A percentile compares a stretch with the other conserved stretches of the same genome.
Conservation (phyloP, 148 eudicot genomes). For the Dysphania ambrosioides region DNA sequence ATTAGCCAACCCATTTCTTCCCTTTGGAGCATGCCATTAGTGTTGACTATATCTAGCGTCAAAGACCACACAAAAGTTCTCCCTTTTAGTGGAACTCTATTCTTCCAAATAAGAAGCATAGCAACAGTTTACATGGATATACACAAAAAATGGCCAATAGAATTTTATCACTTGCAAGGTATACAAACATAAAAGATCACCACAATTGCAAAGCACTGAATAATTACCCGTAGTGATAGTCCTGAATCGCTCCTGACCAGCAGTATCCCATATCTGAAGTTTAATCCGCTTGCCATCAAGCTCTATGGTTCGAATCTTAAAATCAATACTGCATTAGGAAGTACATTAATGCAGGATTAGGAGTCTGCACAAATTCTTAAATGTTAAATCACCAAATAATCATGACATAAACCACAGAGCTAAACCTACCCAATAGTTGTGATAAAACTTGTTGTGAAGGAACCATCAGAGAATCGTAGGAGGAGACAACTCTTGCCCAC, state of each 20-base stretch:
- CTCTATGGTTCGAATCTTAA: conserved; percentile 84
- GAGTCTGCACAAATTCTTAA: not conserved
- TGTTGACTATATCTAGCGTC: no score
- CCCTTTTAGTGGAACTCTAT: no score
- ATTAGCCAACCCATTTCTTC: no score
- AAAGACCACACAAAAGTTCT: no score
- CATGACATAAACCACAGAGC: not conserved
- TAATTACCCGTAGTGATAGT: conserved; percentile 72
- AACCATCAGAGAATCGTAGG: conserved; percentile 94
- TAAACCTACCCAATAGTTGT: conserved; percentile 78
- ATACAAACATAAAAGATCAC: not conserved
- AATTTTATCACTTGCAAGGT: not conserved
- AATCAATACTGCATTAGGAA: conserved; percentile 58
- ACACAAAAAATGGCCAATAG: not conserved
- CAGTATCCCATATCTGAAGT: conserved; percentile 92
- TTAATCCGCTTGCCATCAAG: conserved; percentile 83
- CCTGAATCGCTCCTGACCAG: conserved; percentile 85
- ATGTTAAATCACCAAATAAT: not conserved
- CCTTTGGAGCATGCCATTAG: no score
- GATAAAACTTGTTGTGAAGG: conserved; percentile 91
- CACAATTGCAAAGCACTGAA: conserved; percentile 9
- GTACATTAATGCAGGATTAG: not conserved
- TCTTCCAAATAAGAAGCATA: no score
- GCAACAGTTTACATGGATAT: not conserved
- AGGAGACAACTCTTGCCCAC: conserved; percentile 98